Evolutionary conservation across 352 stramenopile genomes (phyloP), one percentile per base, ranked within the genome.

Genomic region (Discostella stelligera): DNA sequence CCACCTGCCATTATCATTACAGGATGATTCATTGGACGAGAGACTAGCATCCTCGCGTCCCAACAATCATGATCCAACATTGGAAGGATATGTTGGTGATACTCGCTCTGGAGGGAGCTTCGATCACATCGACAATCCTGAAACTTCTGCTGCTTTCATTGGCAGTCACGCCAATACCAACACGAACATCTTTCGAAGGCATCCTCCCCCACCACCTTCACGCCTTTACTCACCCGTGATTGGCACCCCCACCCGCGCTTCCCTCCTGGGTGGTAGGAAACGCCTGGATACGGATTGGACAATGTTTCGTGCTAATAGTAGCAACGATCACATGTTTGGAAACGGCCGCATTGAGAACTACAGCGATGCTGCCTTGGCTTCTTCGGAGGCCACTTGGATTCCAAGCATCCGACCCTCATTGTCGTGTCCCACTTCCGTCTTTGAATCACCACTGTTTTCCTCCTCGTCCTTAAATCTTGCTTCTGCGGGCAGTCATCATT

Each of bases 371-470:
- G 21, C 6, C 32, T 16, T 14, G 30, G 16, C 14, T n/a, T 7
- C 48, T 21, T 27, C 58, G 55, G 3, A 4, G 23, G 7, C 52
- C 3, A 54, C 27, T 0, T 53, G 44, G 20, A 60, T 56, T 55
- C 69, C 56, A 6, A 18, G 20, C 25, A 83, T 79, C 30, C 59
- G 70, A 48, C 52, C 69, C 5, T 74, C 49, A 4, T 37, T 83
- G 16, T 78, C 66, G 8, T 83, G 76, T 48, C 76, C 76, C 50
- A 74, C 76, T 1, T 61, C 64, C 13, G 64, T 79, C n/a, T 83
- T 83, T 62, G 76, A 83, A 59, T 74, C 56, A 30, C 76, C 76
- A 20, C 41, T 83, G n/a, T 82, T 82, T 60, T 61, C 48, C 11
- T 39, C 16, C 11, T 39, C 16, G 21, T 32, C 52, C 20, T 41